Percentiles rank a stretch among this genome's conserved stretches.
phyloP scores from a whole-genome alignment of 441 rosid species.

The Pelargonium myrrhifolium region DNA sequence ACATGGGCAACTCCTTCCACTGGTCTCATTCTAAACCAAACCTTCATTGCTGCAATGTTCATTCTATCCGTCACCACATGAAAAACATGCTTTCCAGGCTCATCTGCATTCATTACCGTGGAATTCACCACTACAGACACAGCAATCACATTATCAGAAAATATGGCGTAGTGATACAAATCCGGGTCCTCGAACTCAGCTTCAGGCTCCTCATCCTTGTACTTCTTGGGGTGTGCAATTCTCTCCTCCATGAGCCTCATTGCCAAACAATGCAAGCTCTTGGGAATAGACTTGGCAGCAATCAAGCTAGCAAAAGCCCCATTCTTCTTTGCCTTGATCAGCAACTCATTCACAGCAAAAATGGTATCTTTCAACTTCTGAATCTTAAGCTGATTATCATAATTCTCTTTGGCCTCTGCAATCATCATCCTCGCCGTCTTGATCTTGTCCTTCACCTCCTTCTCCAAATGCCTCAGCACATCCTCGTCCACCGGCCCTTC shows the following conservation, averaged over 20 bases:
- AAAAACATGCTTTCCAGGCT: constrained; percentile 84
- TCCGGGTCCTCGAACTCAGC: constrained; percentile 69
- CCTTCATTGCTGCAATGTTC: constrained; percentile 80
- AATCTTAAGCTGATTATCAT: constrained; percentile 84
- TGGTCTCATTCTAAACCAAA: constrained; percentile 91
- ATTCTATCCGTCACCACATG: constrained; percentile 79
- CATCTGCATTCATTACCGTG: constrained; percentile 74
- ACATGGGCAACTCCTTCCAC: constrained; percentile 65
- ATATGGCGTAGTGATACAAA: constrained; percentile 71
- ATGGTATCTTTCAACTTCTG: constrained; percentile 90
- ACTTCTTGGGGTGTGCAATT: constrained; percentile 68
- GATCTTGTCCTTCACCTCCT: constrained; percentile 79
- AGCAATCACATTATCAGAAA: constrained; percentile 85
- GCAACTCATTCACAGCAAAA: constrained; percentile 67
- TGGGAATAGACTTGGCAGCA: constrained; percentile 72
- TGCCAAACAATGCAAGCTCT: constrained; percentile 86
- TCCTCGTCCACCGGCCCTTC: constrained; percentile 60
- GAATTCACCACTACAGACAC: constrained; percentile 90
- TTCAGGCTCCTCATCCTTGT: constrained; percentile 61
- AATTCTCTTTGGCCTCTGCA: constrained; percentile 70
- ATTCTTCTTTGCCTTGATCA: constrained; percentile 74
- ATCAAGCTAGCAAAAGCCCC: constrained; percentile 73
- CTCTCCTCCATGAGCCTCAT: constrained; percentile 88
- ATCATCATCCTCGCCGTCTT: constrained; percentile 61
- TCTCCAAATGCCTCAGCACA: constrained; percentile 62